Base-by-base conservation (phyloP, 2,329 filamentous ascomycete species). In the Cladosporium halotolerans region DNA sequence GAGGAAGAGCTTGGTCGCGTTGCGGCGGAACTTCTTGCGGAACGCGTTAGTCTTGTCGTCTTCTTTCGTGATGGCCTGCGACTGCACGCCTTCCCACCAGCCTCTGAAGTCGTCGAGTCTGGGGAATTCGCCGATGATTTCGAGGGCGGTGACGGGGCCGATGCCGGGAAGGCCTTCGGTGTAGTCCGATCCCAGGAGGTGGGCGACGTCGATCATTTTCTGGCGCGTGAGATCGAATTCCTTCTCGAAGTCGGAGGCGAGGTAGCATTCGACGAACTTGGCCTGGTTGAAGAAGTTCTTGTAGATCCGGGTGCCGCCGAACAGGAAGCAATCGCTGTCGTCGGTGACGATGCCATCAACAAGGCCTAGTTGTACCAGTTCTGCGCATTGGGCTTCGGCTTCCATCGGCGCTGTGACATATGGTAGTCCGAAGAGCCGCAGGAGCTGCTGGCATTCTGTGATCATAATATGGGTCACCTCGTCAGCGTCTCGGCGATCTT, bases 251-350 rank as follows among this genome's bases (percentile, higher is more conserved):
- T 99, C 93, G 0, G 76, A 77, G 2, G 84, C 74, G 9, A 99
- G 79, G 67, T 97, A 99, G 72, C 93, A 97, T 72, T 99, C 93
- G 40, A 99, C 93, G 63, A 89, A 95, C 68, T 99, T 99, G 70
- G 93, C 93, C 63, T 89, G 86, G 71, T 96, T 99, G 77, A 99
- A 99, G 90, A 99, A 95, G 75, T 99, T 99, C 71, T 99, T 99
- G 78, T 99, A 99, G 18, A 99, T 87, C 14, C 92, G 80, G 0
- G 90, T 99, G 36, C 93, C 95, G 14, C 93, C 95, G 69, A 99
- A 99, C 1, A 99, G 80, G 65, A 99, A 99, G 0, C 86, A 95
- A 74, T 99, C 93, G 2, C 88, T 95, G 68, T 99, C 93, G 64
- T 99, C 93, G 0, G 95, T 99, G 31, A 99, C 91, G 57, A 99